Conservation (phyloP, 2,329 filamentous ascomycete species). For the Clonostachys sp. region DNA sequence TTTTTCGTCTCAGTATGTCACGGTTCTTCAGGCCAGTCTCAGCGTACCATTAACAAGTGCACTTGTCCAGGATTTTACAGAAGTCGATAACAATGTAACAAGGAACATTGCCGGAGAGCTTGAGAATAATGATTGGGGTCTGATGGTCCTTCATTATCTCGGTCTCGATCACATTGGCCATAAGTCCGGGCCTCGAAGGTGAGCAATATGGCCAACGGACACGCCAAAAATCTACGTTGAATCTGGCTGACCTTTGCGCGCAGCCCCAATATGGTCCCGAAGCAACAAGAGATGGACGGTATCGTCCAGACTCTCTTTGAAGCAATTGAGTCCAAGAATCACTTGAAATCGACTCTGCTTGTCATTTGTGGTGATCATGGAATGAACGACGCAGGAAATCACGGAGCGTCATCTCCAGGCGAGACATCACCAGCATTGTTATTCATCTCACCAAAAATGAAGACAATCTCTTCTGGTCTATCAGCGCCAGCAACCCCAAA, state of each 20-base stretch:
- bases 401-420: conserved; percentile 87
- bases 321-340: conserved; percentile 64
- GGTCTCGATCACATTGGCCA: conserved; percentile 97
- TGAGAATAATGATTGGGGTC: conserved; percentile 76
- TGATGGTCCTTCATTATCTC: conserved; percentile 91
- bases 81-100: conserved; percentile 97
- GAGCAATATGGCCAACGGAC: neutral
- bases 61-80: conserved; percentile 77
- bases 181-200: conserved; percentile 86
- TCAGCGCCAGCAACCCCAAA: conserved; percentile 52
- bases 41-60: neutral
- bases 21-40: neutral
- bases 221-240: neutral
- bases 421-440: conserved; percentile 92
- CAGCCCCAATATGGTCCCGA: conserved; percentile 86
- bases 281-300: conserved; percentile 89
- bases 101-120: conserved; percentile 80
- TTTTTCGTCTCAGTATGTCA: conserved; percentile 93
- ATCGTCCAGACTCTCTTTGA: conserved; percentile 74
- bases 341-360: conserved; percentile 75
- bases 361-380: conserved; percentile 92
- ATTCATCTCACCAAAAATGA: conserved; percentile 83
- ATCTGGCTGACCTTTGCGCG: conserved; percentile 1
- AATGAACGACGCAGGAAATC: conserved; percentile 99
- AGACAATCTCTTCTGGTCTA: conserved; percentile 38